Evolutionary conservation across 1,139 yeast species (phyloP).

Genomic region (Schizosaccharomyces versatilis): DNA sequence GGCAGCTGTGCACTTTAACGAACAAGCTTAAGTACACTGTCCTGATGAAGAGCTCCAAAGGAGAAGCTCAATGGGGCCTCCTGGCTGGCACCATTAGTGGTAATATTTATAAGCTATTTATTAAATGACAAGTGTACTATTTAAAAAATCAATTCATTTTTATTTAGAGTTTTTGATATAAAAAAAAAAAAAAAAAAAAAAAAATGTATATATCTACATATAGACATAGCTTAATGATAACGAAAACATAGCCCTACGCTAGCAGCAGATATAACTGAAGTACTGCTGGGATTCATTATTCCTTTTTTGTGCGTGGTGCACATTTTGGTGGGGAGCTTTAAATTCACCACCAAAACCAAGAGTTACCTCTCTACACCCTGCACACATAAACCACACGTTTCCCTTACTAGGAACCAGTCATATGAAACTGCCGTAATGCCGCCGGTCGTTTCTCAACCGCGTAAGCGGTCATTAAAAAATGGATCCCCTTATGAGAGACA

Average conservation of each 20-base stretch:
- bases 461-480: no score
- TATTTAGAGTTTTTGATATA: background rate
- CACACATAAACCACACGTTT: no score
- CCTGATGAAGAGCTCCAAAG: background rate
- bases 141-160: background rate
- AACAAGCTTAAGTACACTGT: background rate
- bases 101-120: background rate
- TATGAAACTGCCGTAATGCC: no score
- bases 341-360: no score
- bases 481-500: no score
- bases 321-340: no score
- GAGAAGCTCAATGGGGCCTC: background rate
- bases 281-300: no score
- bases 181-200: background rate
- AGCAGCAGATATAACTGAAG: no score
- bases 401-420: no score
- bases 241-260: background rate
- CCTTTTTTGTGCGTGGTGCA: no score
- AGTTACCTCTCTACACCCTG: no score
- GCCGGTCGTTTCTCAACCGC: no score
- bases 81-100: background rate
- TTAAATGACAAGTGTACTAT: background rate
- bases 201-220: background rate
- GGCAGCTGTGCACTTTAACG: background rate
- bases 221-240: background rate